A percentile compares a stretch with the other conserved stretches of the same genome.
Conservation (phyloP, 2,329 filamentous ascomycete species). For the Penicillium sumatraense region DNA sequence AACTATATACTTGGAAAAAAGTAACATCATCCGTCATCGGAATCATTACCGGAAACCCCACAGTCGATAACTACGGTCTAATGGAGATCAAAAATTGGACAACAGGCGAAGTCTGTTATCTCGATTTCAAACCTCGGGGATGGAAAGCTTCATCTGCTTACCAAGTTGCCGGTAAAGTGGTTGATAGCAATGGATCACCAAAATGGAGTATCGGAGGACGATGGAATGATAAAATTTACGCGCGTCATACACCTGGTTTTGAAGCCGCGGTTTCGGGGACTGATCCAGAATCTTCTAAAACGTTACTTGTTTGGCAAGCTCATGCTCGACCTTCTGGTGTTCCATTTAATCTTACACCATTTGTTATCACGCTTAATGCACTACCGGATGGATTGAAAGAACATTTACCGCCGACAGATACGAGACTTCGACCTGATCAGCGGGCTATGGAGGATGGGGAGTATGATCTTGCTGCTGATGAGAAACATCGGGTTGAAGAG, state of each 20-base stretch:
- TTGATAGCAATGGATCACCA: slow-evolving; percentile 77
- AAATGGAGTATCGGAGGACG: slow-evolving; percentile 89
- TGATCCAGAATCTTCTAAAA: slow-evolving; percentile 66
- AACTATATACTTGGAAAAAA: slow-evolving; percentile 98
- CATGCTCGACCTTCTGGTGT: slow-evolving; percentile 79
- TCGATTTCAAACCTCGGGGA: slow-evolving; percentile 93
- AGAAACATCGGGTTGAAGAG: slow-evolving; percentile 95
- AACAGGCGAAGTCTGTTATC: slow-evolving; percentile 83
- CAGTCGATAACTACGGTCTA: slow-evolving; percentile 94
- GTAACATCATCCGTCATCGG: slow-evolving; percentile 96
- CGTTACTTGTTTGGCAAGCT: slow-evolving; percentile 91
- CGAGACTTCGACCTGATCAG: slow-evolving; percentile 89
- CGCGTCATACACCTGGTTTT: slow-evolving; percentile 87
- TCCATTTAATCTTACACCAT: slow-evolving; percentile 96
- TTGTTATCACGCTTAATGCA: slow-evolving; percentile 92
- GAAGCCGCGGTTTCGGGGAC: slow-evolving; percentile 65
- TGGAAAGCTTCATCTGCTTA: slow-evolving; percentile 96
- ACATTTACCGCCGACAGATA: slow-evolving; percentile 88
- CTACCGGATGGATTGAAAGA: slow-evolving; percentile 79
- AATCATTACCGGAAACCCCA: slow-evolving; percentile 95
- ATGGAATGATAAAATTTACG: slow-evolving; percentile 98
- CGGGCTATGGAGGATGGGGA: slow-evolving; percentile 98
- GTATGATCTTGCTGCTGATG: slow-evolving; percentile 88
- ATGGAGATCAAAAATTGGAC: slow-evolving; percentile 99
- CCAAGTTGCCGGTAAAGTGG: slow-evolving; percentile 82